A percentile compares a stretch with the other conserved stretches of the same genome.
These are phyloP conservation scores for Raddia guianensis DNA, from an alignment of 176 grass and related monocot species.

Conservation along the genomic window DNA sequence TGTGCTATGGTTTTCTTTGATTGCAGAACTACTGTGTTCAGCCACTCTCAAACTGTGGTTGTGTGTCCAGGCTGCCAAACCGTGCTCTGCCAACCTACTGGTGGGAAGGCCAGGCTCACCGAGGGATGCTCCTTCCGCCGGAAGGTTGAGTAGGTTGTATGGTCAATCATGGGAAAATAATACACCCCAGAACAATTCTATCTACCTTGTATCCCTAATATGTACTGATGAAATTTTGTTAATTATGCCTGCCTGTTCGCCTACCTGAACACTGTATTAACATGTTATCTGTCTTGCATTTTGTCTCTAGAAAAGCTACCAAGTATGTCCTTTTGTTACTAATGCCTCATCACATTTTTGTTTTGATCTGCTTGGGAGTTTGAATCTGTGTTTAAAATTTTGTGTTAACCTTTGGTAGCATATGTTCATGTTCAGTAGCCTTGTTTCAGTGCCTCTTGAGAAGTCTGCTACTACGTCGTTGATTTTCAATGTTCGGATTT, in stretches of 20 bases:
- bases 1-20: background rate
- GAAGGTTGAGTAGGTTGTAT: conserved; percentile 43
- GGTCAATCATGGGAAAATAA: background rate
- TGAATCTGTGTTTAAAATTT: no score
- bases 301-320: background rate
- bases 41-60: conserved; percentile 67
- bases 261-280: background rate
- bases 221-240: conserved; percentile 17
- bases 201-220: background rate
- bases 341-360: background rate
- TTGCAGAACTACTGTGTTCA: conserved; percentile 69
- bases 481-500: no score
- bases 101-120: conserved; percentile 59
- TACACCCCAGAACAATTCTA: background rate
- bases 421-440: no score
- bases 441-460: no score
- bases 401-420: no score
- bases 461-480: no score
- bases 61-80: conserved; percentile 59
- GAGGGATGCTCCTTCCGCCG: conserved; percentile 72
- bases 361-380: background rate
- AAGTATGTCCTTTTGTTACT: background rate
- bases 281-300: background rate
- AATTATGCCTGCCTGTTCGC: background rate
- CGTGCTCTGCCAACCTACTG: conserved; percentile 67